A percentile compares a stretch with the other conserved stretches of the same genome.
These are phyloP conservation scores for Dendryphion nanum DNA, from an alignment of 2,329 filamentous ascomycete species.

Conservation along the genomic window DNA sequence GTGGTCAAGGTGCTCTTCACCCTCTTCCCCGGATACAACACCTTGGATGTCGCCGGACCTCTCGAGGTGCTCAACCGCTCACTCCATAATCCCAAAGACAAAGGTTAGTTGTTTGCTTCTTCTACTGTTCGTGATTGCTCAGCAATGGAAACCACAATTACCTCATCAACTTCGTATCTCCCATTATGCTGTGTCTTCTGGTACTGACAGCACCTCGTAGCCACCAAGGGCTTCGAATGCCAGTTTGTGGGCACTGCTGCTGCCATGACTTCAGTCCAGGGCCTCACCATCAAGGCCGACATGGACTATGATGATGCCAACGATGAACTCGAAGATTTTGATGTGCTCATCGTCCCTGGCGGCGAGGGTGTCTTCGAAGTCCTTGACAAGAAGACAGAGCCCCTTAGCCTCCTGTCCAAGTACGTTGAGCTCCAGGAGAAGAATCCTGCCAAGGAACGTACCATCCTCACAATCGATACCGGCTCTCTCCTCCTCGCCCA, in stretches of 20 bases:
- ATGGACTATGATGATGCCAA: slow-evolving; percentile 77
- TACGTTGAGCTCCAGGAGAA: slow-evolving; percentile 78
- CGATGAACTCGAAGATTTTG: slow-evolving; percentile 70
- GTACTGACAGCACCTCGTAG: slow-evolving; percentile 34
- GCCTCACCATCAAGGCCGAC: slow-evolving; percentile 69
- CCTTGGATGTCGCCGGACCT: slow-evolving; percentile 57
- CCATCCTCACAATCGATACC: slow-evolving; percentile 76
- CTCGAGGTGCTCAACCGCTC: slow-evolving; percentile 57
- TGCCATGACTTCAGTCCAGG: slow-evolving; percentile 56
- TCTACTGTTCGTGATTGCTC: slow-evolving; percentile 1
- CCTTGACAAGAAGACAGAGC: slow-evolving; percentile 62
- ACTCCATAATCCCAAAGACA: slow-evolving; percentile 54
- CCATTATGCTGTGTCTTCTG: slow-evolving; percentile 1
- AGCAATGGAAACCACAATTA: too few species aligned
- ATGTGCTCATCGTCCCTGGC: slow-evolving; percentile 75
- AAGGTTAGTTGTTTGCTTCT: slow-evolving; percentile 37
- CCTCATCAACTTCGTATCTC: background rate
- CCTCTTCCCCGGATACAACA: slow-evolving; percentile 56
- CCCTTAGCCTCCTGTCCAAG: slow-evolving; percentile 67
- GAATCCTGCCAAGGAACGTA: slow-evolving; percentile 76
- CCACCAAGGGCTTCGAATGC: slow-evolving; percentile 54
- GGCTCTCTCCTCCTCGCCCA: slow-evolving; percentile 75
- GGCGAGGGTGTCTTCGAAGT: slow-evolving; percentile 62
- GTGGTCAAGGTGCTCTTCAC: slow-evolving; percentile 63
- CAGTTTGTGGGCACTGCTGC: slow-evolving; percentile 50